Percentiles rank a stretch among this genome's conserved stretches.
These are phyloP conservation scores for Logfia minima DNA, from an alignment of 129 eudicot genomes.

Conservation along the genomic window DNA sequence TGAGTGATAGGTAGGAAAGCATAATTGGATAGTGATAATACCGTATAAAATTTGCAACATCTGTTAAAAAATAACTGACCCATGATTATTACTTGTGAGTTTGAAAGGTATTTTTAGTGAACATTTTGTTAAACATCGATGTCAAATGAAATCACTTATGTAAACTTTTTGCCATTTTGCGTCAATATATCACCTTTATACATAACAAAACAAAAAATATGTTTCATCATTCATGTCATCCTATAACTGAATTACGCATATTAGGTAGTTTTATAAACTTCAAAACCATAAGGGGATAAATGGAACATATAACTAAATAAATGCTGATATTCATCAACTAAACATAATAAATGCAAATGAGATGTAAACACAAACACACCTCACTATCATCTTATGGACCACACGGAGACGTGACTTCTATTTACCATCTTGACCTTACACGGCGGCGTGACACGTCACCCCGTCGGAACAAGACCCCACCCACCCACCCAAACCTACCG, in stretches of 20 bases:
- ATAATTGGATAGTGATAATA: too few species aligned
- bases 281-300: slow-evolving; percentile 12
- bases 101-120: too few species aligned
- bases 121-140: too few species aligned
- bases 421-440: slow-evolving; percentile 31
- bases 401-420: slow-evolving; percentile 26
- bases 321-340: slow-evolving; percentile 19
- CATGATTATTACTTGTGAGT: too few species aligned
- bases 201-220: too few species aligned
- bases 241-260: background rate
- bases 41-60: too few species aligned
- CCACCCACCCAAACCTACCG: slow-evolving; percentile 21
- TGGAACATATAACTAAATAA: background rate
- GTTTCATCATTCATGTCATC: too few species aligned
- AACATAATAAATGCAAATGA: slow-evolving; percentile 29
- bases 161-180: too few species aligned
- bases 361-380: slow-evolving; percentile 28
- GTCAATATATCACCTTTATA: too few species aligned
- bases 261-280: background rate
- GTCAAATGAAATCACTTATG: too few species aligned
- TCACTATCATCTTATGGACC: slow-evolving; percentile 29
- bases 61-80: too few species aligned
- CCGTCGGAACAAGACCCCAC: slow-evolving; percentile 7
- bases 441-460: slow-evolving; percentile 29
- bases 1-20: too few species aligned